These are phyloP conservation scores for Mortierella claussenii DNA, from an alignment of 192 early-diverging fungal genomes.

Conservation along the genomic window DNA sequence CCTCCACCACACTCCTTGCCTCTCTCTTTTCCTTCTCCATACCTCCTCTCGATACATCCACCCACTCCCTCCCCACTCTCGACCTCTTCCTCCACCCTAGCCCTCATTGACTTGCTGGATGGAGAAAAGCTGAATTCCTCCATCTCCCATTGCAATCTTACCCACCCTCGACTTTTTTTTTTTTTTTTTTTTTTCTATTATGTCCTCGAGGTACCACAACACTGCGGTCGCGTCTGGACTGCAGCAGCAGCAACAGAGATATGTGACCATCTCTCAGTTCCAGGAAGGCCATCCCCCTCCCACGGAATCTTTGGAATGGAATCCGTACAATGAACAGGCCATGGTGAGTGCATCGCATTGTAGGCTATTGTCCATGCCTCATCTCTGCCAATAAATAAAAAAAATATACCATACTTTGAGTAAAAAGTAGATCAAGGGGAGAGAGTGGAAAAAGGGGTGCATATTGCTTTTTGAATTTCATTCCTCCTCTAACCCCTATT, in stretches of 20 bases:
- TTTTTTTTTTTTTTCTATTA: neutral
- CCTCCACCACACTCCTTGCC: too few species aligned
- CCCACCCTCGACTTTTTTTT: neutral
- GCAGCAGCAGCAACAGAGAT: constrained; percentile 16
- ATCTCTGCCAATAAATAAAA: neutral
- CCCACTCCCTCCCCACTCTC: neutral
- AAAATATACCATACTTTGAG: neutral
- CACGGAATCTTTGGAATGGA: constrained; percentile 24
- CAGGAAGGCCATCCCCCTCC: constrained; percentile 15
- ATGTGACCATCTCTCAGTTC: constrained; percentile 15
- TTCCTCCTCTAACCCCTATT: too few species aligned
- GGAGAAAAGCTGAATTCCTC: neutral
- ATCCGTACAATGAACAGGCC: constrained; percentile 25
- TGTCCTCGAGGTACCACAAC: constrained; percentile 6
- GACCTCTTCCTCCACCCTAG: neutral
- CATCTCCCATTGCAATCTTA: neutral
- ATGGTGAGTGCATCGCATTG: constrained; percentile 9
- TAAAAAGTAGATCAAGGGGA: neutral
- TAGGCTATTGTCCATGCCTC: neutral
- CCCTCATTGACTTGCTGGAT: neutral
- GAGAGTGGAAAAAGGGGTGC: neutral
- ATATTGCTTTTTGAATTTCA: neutral
- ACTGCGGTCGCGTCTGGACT: neutral
- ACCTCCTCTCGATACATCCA: too few species aligned
- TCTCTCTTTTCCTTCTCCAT: too few species aligned